phyloP scores from a whole-genome alignment of 768 basidiomycete species.

The Tulasnella sp. region DNA sequence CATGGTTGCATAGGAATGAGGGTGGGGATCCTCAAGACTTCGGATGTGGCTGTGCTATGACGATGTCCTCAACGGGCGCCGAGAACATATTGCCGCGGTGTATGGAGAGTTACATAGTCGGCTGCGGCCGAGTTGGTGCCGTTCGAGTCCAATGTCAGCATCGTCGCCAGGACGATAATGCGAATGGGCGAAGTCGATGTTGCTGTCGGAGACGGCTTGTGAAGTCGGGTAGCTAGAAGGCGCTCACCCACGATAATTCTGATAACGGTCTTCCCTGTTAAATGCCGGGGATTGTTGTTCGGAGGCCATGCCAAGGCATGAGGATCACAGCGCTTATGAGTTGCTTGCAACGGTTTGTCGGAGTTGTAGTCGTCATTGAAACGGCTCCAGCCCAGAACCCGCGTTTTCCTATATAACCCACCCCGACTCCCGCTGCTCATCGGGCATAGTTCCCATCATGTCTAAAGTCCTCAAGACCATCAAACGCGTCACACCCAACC shows the following conservation, averaged over 20 bases:
- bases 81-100: background rate
- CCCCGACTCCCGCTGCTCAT: background rate
- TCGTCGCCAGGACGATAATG: too few species aligned
- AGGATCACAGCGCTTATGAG: background rate
- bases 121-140: background rate
- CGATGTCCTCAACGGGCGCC: background rate
- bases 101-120: background rate
- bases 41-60: conserved; percentile 8
- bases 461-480: conserved; percentile 16
- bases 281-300: background rate
- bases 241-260: background rate
- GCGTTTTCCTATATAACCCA: conserved; percentile 8
- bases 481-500: conserved; percentile 24
- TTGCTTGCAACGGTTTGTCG: conserved; percentile 13
- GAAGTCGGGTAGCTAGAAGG: background rate
- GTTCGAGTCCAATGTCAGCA: background rate
- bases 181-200: background rate
- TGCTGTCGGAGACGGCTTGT: background rate
- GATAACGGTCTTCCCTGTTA: background rate
- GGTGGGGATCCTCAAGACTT: background rate
- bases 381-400: conserved; percentile 16
- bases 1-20: background rate
- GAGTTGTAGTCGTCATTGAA: conserved; percentile 5
- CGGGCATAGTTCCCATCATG: conserved; percentile 14
- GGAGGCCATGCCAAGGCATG: conserved; percentile 10